Percentiles rank a stretch among this genome's conserved stretches.
These are phyloP conservation scores for Arctium lappa DNA, from an alignment of 129 eudicot genomes.

Conservation along the genomic window DNA sequence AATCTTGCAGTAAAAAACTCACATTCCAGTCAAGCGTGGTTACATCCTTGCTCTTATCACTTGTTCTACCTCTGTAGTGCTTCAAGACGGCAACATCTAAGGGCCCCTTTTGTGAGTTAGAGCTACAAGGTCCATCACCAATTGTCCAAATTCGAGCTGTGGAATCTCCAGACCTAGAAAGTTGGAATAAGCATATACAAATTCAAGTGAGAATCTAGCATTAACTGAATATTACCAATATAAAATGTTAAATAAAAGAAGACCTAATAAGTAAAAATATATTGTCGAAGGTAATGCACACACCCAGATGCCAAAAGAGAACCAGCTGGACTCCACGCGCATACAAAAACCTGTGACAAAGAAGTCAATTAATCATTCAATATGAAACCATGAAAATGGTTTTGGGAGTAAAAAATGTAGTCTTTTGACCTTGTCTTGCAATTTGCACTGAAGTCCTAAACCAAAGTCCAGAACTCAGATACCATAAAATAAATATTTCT, in stretches of 20 bases:
- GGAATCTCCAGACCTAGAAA: constrained; percentile 79
- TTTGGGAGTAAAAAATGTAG: background rate
- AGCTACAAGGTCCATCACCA: constrained; percentile 66
- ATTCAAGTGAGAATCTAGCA: constrained; percentile 6
- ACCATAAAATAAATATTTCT: background rate
- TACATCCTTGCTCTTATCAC: constrained; percentile 88
- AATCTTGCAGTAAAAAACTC: constrained; percentile 34
- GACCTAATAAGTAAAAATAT: background rate
- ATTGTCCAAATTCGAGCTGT: constrained; percentile 92
- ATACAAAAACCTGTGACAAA: constrained; percentile 75
- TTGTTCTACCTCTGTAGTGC: constrained; percentile 73
- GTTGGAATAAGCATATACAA: background rate
- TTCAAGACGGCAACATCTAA: constrained; percentile 51
- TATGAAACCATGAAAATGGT: background rate
- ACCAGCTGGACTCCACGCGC: constrained; percentile 96
- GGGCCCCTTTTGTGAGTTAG: constrained; percentile 48
- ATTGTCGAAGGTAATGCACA: constrained; percentile 21
- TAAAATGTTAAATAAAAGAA: background rate
- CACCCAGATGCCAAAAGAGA: constrained; percentile 95
- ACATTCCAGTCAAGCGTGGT: constrained; percentile 99
- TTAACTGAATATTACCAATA: constrained; percentile 3
- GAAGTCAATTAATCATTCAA: background rate
- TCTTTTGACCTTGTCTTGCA: background rate
- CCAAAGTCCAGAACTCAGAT: background rate
- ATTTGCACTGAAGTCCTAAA: background rate